Percentiles rank a stretch among this genome's conserved stretches.
Evolutionary conservation across 108 stramenopile genomes (phyloP).

Genomic region (Nitzschia palea): DNA sequence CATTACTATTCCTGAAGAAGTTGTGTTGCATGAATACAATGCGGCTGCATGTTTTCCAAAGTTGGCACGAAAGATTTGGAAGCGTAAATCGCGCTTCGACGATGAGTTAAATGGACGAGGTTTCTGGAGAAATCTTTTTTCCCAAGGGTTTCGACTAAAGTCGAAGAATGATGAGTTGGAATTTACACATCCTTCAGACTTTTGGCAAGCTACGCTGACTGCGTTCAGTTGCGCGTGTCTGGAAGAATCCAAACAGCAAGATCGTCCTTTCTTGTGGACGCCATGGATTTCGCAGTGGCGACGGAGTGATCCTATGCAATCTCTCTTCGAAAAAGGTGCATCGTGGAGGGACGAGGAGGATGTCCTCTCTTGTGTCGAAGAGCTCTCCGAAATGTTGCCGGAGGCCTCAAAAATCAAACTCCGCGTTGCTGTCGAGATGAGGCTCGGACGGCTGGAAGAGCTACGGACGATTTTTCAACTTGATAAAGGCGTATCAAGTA

Average conservation of each 20-base stretch:
- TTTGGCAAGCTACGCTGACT: conserved; percentile 56
- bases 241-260: conserved; percentile 30
- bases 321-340: conserved; percentile 25
- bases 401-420: conserved; percentile 33
- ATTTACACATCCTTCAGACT: conserved; percentile 16
- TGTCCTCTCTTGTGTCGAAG: conserved; percentile 15
- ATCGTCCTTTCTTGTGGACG: conserved; percentile 7
- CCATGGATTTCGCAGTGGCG: conserved; percentile 55
- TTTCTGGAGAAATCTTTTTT: neutral
- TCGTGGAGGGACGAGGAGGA: conserved; percentile 29
- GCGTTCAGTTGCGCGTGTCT: conserved; percentile 39
- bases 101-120: conserved; percentile 17
- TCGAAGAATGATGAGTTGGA: conserved; percentile 11
- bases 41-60: conserved; percentile 8
- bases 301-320: conserved; percentile 45
- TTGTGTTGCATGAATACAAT: conserved; percentile 27
- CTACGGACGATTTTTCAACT: conserved; percentile 18
- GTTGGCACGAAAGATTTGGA: conserved; percentile 4
- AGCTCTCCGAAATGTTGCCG: conserved; percentile 39
- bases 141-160: neutral
- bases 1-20: conserved; percentile 36
- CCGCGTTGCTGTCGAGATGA: conserved; percentile 39
- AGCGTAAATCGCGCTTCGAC: neutral
- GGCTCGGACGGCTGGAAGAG: conserved; percentile 34
- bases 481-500: neutral